Evolutionary conservation across 768 basidiomycete species (phyloP).

Genomic region (Boletellus sp.): DNA sequence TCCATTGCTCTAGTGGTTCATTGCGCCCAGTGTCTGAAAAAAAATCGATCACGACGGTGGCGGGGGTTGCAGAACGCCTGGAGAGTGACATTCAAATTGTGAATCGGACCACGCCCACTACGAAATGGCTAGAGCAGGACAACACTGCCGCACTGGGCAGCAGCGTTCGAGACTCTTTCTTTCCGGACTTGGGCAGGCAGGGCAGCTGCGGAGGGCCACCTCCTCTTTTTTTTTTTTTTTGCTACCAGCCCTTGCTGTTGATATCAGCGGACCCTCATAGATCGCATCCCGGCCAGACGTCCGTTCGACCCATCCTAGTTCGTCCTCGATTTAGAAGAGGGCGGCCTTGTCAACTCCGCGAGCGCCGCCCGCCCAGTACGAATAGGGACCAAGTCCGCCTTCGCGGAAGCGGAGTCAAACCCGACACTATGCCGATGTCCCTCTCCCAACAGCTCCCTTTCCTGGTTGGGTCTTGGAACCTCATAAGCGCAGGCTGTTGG

Average conservation of each 20-base stretch:
- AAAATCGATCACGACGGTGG: conserved; percentile 2
- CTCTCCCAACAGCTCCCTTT: neutral
- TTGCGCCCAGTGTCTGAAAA: neutral
- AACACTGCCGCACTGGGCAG: neutral
- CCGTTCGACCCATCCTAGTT: conserved; percentile 9
- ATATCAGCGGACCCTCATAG: neutral
- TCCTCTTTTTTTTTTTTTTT: no score
- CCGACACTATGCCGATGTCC: neutral
- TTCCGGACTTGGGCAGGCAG: neutral
- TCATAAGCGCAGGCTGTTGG: neutral
- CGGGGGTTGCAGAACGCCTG: neutral
- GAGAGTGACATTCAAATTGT: neutral
- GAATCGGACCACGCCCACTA: neutral
- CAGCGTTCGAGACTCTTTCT: neutral
- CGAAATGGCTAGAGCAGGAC: no score
- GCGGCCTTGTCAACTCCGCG: conserved; percentile 29
- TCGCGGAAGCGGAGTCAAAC: conserved; percentile 32
- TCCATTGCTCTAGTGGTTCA: neutral
- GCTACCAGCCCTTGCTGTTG: neutral
- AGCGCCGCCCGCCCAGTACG: conserved; percentile 19
- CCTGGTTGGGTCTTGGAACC: neutral
- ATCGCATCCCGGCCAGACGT: neutral
- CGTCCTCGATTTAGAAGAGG: conserved; percentile 29
- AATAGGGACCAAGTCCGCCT: conserved; percentile 20
- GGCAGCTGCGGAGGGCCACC: neutral